Evolutionary conservation across 352 stramenopile species (phyloP).

Genomic region (Vaucheria bursata): DNA sequence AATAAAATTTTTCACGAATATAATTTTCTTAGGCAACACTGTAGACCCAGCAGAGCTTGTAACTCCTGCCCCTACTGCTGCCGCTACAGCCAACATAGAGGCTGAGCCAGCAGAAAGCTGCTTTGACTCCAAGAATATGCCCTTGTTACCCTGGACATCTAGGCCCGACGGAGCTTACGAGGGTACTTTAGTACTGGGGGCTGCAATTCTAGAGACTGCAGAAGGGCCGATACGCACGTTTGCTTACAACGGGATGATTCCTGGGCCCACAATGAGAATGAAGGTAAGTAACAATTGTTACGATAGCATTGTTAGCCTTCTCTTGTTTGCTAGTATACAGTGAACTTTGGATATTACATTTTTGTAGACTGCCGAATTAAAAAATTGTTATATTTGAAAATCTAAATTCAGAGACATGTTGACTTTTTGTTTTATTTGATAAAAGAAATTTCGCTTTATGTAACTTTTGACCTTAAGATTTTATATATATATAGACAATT

Average conservation of each 20-base stretch:
- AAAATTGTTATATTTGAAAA: no score
- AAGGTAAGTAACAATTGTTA: slow-evolving; percentile 1
- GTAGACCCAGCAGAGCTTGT: no score
- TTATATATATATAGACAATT: no score
- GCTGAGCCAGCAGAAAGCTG: not conserved
- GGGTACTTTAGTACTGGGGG: not conserved
- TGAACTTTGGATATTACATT: no score
- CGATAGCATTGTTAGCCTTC: not conserved
- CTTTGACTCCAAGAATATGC: slow-evolving; percentile 1
- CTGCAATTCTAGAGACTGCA: not conserved
- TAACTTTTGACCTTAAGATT: no score
- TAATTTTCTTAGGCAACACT: no score
- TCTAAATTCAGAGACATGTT: no score
- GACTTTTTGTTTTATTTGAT: no score
- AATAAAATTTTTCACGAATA: no score
- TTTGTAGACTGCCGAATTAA: no score
- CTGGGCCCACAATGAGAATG: slow-evolving; percentile 2
- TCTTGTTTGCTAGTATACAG: not conserved
- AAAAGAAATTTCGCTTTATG: no score
- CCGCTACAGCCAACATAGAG: not conserved
- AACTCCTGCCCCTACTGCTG: no score
- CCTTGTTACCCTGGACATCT: not conserved
- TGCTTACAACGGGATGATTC: slow-evolving; percentile 1
- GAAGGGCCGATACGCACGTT: not conserved
- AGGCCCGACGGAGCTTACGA: not conserved